Evolutionary conservation across 2,329 filamentous ascomycete species (phyloP), one percentile per base, ranked within the genome.

Genomic region (Bipolaris sorokiniana): DNA sequence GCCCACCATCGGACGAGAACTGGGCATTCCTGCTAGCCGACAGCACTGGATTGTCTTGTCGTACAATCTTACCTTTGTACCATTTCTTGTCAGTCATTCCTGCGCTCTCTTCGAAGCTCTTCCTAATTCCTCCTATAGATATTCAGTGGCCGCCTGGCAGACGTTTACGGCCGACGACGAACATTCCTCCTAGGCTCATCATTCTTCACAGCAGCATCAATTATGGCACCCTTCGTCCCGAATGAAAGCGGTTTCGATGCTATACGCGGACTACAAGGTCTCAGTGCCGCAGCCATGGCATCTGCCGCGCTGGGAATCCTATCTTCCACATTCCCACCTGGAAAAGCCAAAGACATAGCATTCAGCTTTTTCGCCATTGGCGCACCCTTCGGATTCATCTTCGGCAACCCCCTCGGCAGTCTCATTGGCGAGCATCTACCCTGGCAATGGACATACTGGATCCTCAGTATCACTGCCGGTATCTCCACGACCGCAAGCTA

Each of bases 221-320:
- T 87, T 4, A 78, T 83, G 11, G 86, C 87, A 58, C 86, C 88
- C 0, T 89, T 90, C 65, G 72, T 89, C 13, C 83, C 82, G 0
- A 86, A 86, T 58, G 88, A 91, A 72, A 86, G 90, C 57, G 84
- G 82, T 5, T 90, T 91, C 69, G 83, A 90, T 68, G 55, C 90
- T 1, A 85, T 90, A 64, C 80, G 88, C 3, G 88, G 83, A 0
- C 76, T 91, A 7, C 87, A 90, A 61, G 88, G 88, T 1, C 71
- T 91, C 10, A 88, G 87, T 1, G 86, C 86, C 23, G 88, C 88
- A 1, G 86, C 87, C 15, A 90, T 89, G 67, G 86, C 90, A 0
- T 88, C 88, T 0, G 90, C 88, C 0, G 88, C 88, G 0, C 85
- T 91, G 67, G 88, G 88, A 0, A 90, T 90, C 37, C 73, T 91